Base-by-base conservation (phyloP, 192 early-diverging fungal genomes). In the Backusella sp. region DNA sequence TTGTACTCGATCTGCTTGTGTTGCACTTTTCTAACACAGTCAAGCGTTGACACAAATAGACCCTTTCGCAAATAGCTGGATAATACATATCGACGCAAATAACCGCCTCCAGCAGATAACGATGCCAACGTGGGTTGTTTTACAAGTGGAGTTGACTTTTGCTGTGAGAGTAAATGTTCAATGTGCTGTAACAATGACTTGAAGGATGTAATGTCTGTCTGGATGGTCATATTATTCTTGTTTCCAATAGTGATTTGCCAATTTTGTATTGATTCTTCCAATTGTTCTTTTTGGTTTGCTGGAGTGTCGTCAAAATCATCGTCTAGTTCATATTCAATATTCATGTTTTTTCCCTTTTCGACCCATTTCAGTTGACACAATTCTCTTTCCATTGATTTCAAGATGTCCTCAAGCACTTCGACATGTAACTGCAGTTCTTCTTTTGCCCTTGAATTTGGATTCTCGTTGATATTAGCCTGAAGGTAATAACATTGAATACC, bases 401-500 rank as follows among this genome's bases (percentile, higher is more conserved):
- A n/a, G 21, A 52, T 67, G 74, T 46, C 37, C 19, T 75, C 74
- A 15, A 75, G 26, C 2, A 39, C 26, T 34, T 68, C 30, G 6
- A 75, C 42, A 9, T 68, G 41, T 12, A 67, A 8, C 15, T 66
- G 65, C 14, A 46, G 44, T 21, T 68, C 65, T 15, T 44, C 9
- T 17, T 46, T 59, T 15, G 42, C 37, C 26, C 42, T 66, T 67
- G 41, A 36, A 14, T 4, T 28, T 28, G 23, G 0, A 12, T 62
- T 3, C 9, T 62, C 56, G 11, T 62, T 62, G 26, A 11, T 28
- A 26, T n/a, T 41, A 1, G 32, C 26, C 19, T 75, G 65, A 32
- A 52, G 30, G 65, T 75, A 75, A 26, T 49, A 68, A 2, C 74
- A 75, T 74, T 66, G 56, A 74, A 74, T 74, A 1, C 62, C 28